Evolutionary conservation across 1,284 basidiomycete genomes (phyloP).

Genomic region (Ganoderma leucocontextum): DNA sequence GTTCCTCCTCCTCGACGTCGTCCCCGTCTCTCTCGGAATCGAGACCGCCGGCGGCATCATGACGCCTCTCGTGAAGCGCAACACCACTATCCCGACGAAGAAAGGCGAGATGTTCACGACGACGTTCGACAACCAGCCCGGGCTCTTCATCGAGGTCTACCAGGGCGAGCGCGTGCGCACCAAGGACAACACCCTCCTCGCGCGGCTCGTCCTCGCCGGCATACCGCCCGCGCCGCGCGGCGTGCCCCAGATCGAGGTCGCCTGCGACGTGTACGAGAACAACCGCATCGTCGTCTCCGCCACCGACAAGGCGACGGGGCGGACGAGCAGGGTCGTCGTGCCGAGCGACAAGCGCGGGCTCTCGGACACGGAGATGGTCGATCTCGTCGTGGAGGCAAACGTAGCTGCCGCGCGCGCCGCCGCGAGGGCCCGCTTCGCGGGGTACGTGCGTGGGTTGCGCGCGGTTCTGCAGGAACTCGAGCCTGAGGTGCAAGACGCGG

Average conservation of each 20-base stretch:
- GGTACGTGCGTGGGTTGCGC: conserved; percentile 95
- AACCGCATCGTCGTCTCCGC: conserved; percentile 94
- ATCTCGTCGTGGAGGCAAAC: conserved; percentile 61
- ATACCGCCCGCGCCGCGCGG: conserved; percentile 98
- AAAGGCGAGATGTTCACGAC: conserved; percentile 99
- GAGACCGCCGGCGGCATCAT: conserved; percentile 99
- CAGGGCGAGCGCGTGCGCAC: conserved; percentile 99
- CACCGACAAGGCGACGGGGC: not conserved
- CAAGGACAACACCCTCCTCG: conserved; percentile 99
- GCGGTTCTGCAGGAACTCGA: conserved; percentile 90
- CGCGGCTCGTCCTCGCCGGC: conserved; percentile 98
- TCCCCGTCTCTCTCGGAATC: conserved; percentile 96
- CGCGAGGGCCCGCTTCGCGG: conserved; percentile 91
- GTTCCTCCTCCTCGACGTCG: conserved; percentile 95
- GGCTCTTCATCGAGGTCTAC: conserved; percentile 98
- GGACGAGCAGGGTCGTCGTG: conserved; percentile 70
- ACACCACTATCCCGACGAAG: conserved; percentile 99
- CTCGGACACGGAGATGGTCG: conserved; percentile 96
- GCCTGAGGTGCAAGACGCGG: conserved; percentile 84
- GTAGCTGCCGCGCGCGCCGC: conserved; percentile 89
- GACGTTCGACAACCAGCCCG: conserved; percentile 98
- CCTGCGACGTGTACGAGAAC: conserved; percentile 98
- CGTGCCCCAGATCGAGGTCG: conserved; percentile 98
- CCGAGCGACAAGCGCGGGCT: conserved; percentile 99
- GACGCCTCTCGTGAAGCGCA: conserved; percentile 96